A percentile compares a stretch with the other conserved stretches of the same genome.
Evolutionary conservation across 352 stramenopile species (phyloP).

Genomic region (Globisporangium spiculum): DNA sequence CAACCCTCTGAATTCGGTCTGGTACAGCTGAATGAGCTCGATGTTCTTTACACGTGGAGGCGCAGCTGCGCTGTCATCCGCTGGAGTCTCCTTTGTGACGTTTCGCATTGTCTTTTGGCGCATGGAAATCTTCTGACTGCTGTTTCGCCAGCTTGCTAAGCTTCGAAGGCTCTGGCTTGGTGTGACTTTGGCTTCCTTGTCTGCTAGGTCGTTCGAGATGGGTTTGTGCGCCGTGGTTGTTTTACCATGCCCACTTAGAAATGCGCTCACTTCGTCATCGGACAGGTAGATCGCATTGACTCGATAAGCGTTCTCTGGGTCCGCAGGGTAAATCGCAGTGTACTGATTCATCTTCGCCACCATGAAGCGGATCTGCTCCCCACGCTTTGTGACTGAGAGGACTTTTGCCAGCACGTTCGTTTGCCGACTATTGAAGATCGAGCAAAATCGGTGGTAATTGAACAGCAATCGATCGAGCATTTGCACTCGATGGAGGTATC

Average conservation of each 20-base stretch:
- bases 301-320: slow-evolving; percentile 24
- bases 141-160: slow-evolving; percentile 22
- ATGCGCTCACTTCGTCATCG: slow-evolving; percentile 42
- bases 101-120: slow-evolving; percentile 17
- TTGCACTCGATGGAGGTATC: slow-evolving; percentile 56
- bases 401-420: slow-evolving; percentile 48
- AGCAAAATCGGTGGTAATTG: slow-evolving; percentile 74
- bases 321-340: slow-evolving; percentile 34
- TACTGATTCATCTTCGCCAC: slow-evolving; percentile 62
- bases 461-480: slow-evolving; percentile 58
- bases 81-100: background rate
- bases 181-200: background rate
- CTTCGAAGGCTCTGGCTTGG: slow-evolving; percentile 8
- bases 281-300: slow-evolving; percentile 62
- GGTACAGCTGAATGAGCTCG: slow-evolving; percentile 33
- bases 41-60: slow-evolving; percentile 7
- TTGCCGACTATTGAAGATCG: slow-evolving; percentile 56
- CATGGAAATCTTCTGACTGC: slow-evolving; percentile 22
- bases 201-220: background rate
- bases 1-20: slow-evolving; percentile 44
- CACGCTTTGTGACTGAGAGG: slow-evolving; percentile 43
- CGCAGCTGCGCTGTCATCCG: background rate
- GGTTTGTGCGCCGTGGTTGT: background rate
- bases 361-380: slow-evolving; percentile 50
- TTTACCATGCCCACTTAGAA: slow-evolving; percentile 20